Base-by-base conservation (phyloP, 257 asterid genomes). In the Paulownia fortunei region DNA sequence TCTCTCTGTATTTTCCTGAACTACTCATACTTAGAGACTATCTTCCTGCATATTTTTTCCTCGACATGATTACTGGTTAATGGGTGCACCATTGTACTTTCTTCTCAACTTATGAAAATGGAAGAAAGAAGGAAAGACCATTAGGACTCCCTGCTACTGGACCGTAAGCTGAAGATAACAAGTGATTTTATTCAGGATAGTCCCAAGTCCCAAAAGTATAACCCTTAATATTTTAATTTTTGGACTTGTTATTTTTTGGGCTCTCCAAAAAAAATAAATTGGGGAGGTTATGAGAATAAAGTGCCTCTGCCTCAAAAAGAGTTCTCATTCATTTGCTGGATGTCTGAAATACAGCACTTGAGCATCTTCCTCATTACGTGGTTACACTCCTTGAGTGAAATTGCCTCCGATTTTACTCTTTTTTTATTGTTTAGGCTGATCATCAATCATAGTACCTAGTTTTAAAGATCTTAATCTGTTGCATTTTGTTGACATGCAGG, bases 401-500 rank as follows among this genome's bases (percentile, higher is more conserved):
- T n/a, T n/a, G n/a, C n/a, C n/a, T n/a, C n/a, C n/a, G n/a, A n/a
- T n/a, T n/a, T n/a, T n/a, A n/a, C 30, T 58, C 21, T 60, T 8
- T 1, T 13, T 11, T 9, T 27, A 5, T 24, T 63, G 15, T n/a
- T 8, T 0, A 66, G 42, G 6, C 46, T 68, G 56, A 11, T 46
- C 6, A 46, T 44, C n/a, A 4, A 36, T 64, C 16, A 27, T 13
- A 6, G 4, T 32, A 61, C 44, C 5, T 63, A 3, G 15, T 18
- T n/a, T 44, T 2, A 42, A 32, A 11, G 63, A 30, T 61, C n/a
- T 46, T 27, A 32, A 64, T 44, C 15, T 2, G 3, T 62, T 69
- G 12, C 55, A 52, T 72, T 62, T 63, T 16, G 42, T 70, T 30
- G 41, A 24, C 10, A 41, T 51, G 72, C 69, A 84, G 87, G 87